Base-by-base conservation (phyloP, 345 rosid species). In the Eucalyptus regnans region DNA sequence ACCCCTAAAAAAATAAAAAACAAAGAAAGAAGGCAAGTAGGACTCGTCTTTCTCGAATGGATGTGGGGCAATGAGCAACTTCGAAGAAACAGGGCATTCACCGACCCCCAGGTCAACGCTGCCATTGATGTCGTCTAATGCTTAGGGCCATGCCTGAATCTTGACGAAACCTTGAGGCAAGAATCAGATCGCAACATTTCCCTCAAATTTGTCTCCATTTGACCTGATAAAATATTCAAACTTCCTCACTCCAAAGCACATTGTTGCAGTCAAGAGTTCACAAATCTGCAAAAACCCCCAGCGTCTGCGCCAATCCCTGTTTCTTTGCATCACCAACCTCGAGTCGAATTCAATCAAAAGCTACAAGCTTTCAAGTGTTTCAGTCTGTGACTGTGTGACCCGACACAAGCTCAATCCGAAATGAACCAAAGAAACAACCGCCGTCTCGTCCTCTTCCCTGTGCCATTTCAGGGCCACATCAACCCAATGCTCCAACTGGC, bases 401-500 rank as follows among this genome's bases (percentile, higher is more conserved):
- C 79, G 33, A 29, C 33, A 62, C 33, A 62, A n/a, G 33, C 41
- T 4, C 79, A 1, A 66, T 66, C 79, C 81, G 20, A 71, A 33
- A 88, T 58, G 86, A 80, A 86, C 68, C 64, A 86, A 31, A 89
- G 93, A 84, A 87, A 80, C 84, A 89, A 62, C 16, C 90, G 86
- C 15, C 87, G 92, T 37, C 41, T 92, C 44, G 86, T 91, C 18
- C 88, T 91, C 7, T 91, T 92, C 50, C 92, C 93, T 4, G 4
- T 88, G 17, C 92, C 93, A 29, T 27, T 91, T 20, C 92, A 88
- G 89, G 92, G 93, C 83, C 91, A 92, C 86, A 89, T 91, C 12
- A 91, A 79, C 88, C 93, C 93, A 52, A 91, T 92, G 92, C 91
- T 92, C 9, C 92, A 91, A 66, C 93, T 92, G 20, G 91, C 91